Evolutionary conservation across 2,329 filamentous ascomycete species (phyloP), one percentile per base, ranked within the genome.

Genomic region (Teratosphaeriaceae sp.): DNA sequence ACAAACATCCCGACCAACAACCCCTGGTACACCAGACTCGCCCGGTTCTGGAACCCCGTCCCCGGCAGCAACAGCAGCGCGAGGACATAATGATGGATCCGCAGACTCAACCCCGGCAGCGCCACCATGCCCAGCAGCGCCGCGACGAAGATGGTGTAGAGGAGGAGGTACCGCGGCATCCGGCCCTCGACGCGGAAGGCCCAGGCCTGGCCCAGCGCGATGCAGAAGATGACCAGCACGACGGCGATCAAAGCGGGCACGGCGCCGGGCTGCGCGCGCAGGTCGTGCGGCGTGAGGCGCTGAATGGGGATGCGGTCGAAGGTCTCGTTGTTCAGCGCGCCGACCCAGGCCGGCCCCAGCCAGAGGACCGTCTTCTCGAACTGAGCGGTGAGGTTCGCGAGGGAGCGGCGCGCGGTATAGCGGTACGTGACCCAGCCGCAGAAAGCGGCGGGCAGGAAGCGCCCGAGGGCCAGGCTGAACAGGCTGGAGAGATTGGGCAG

Each of bases 41-140:
- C 85, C 0, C 92, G 79, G 5, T 85, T 97, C 52, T 95, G 89
- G 64, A 97, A 80, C 42, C 80, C 82, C 0, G 92, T 97, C 0
- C 89, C 92, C 0, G 89, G 88, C 4, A 97, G 76, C 1, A 98
- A 75, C 0, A 97, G 72, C 11, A 98, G 76, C 1, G 83, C 88
- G 4, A 97, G 73, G 51, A 97, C 86, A 61, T 97, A 98, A 64
- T 98, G 92, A 60, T 98, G 92, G 44, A 98, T 88, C 24, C 92
- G 82, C 38, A 98, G 74, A 48, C 81, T 84, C 39, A 95, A 78
- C 6, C 80, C 78, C 0, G 90, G 90, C 5, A 95, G 67, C 1
- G 76, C 68, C 11, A 94, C 71, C 23, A 85, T 75, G 38, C 88
- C 67, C 22, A 92, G 59, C 24, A 97, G 78, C n/a, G 71, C 73